A percentile compares a stretch with the other conserved stretches of the same genome.
These are phyloP conservation scores for Trametes cubensis DNA, from an alignment of 768 basidiomycete species.

Conservation along the genomic window DNA sequence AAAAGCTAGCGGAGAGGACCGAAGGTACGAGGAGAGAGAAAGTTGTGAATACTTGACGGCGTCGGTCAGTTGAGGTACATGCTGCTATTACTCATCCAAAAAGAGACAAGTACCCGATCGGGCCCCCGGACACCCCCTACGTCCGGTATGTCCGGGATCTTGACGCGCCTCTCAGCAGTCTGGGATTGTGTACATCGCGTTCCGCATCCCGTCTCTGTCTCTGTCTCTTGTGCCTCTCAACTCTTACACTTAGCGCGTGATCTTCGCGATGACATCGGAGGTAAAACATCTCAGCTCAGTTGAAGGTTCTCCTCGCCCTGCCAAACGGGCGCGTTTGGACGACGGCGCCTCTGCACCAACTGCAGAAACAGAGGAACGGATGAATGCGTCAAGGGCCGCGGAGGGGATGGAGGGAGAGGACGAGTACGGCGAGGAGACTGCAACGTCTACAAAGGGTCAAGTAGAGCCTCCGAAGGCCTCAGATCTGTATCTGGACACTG, in stretches of 20 bases:
- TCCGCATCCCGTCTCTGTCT: neutral
- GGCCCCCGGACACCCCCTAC: neutral
- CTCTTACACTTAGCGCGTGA: too few relatives aligned
- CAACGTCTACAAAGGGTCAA: slow-evolving; percentile 18
- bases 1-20: neutral
- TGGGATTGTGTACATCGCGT: neutral
- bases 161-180: too few relatives aligned
- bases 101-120: neutral
- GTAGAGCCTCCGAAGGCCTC: slow-evolving; percentile 50
- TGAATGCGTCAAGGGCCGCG: neutral
- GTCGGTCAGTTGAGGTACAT: neutral
- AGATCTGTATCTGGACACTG: slow-evolving; percentile 94
- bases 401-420: slow-evolving; percentile 3
- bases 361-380: neutral
- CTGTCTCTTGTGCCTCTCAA: neutral
- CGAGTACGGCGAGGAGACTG: slow-evolving; percentile 33
- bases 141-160: too few relatives aligned
- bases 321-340: slow-evolving; percentile 30
- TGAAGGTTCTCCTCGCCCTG: slow-evolving; percentile 19
- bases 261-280: slow-evolving; percentile 4
- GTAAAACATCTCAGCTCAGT: slow-evolving; percentile 3
- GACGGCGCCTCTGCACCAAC: slow-evolving; percentile 14
- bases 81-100: neutral
- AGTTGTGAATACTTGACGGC: neutral
- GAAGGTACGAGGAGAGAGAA: neutral